Evolutionary conservation across 331 rosid species (phyloP).

Genomic region (Quercus phellos): DNA sequence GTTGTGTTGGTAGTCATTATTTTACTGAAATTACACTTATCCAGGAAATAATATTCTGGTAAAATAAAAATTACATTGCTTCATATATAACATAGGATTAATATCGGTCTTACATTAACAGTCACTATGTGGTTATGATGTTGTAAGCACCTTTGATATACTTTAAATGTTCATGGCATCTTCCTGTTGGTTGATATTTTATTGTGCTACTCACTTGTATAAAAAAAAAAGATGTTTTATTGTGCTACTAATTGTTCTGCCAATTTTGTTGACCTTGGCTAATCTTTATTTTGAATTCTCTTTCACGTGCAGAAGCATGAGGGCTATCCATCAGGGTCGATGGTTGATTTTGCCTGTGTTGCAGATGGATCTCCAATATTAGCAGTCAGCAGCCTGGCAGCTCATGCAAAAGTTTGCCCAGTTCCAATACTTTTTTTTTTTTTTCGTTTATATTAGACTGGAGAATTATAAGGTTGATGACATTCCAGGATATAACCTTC

Average conservation of each 20-base stretch:
- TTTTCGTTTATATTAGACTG: background rate
- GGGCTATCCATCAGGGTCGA: slow-evolving; percentile 87
- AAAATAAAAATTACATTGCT: no score
- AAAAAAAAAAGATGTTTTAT: background rate
- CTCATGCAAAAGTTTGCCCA: slow-evolving; percentile 63
- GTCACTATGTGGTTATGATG: background rate
- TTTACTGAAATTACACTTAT: no score
- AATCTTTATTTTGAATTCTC: slow-evolving; percentile 1
- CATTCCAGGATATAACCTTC: background rate
- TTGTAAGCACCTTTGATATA: background rate
- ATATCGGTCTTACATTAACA: background rate
- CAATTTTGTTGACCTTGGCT: slow-evolving; percentile 5
- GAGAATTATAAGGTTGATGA: background rate
- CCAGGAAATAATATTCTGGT: no score
- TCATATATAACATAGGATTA: background rate
- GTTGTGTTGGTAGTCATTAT: no score
- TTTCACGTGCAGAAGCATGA: slow-evolving; percentile 51
- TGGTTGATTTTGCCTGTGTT: slow-evolving; percentile 87
- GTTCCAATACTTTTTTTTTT: background rate
- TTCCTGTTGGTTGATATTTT: slow-evolving; percentile 4
- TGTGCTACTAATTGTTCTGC: slow-evolving; percentile 8
- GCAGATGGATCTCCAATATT: slow-evolving; percentile 81
- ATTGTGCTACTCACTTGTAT: background rate
- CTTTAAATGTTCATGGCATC: background rate
- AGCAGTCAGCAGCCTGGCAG: slow-evolving; percentile 84